Conservation (phyloP, 352 stramenopile species). For the Pythium rhizo-oryzae region DNA sequence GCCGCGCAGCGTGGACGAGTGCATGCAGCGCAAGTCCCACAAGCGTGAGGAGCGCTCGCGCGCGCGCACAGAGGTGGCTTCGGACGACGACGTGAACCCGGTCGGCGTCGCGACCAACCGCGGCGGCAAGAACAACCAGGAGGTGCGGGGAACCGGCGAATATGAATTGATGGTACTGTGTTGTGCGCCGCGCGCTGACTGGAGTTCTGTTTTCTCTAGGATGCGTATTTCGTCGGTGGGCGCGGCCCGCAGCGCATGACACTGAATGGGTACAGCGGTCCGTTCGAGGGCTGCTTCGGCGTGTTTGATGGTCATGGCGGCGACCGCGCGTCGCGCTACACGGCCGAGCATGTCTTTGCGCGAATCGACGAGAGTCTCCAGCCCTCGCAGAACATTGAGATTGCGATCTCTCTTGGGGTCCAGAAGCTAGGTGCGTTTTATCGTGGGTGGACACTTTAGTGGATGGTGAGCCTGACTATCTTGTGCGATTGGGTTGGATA, state of each 20-base stretch:
- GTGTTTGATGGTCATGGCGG: conserved; percentile 85
- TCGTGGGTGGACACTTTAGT: not conserved
- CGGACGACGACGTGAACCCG: conserved; percentile 52
- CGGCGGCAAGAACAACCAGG: conserved; percentile 73
- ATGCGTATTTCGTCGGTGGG: conserved; percentile 82
- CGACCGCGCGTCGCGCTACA: conserved; percentile 79
- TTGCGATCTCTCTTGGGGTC: conserved; percentile 62
- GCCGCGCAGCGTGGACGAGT: conserved; percentile 13
- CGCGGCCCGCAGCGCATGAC: conserved; percentile 61
- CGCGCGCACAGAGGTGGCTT: conserved; percentile 40
- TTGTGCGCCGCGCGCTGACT: not conserved
- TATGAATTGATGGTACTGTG: not conserved
- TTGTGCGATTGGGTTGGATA: conserved; percentile 9
- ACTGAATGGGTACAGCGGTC: conserved; percentile 74
- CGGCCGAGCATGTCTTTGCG: conserved; percentile 70
- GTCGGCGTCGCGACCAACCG: conserved; percentile 73
- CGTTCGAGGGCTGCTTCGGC: conserved; percentile 70
- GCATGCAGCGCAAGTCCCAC: not conserved
- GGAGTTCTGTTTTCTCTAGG: conserved; percentile 40
- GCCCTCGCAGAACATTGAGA: conserved; percentile 39
- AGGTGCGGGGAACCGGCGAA: conserved; percentile 34
- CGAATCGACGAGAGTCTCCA: conserved; percentile 58
- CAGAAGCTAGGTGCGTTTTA: conserved; percentile 53
- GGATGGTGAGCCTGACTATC: conserved; percentile 10
- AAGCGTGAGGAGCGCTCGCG: conserved; percentile 26